Percentiles rank a stretch among this genome's conserved stretches.
phyloP scores from a whole-genome alignment of 345 rosid species.

The Euclidium syriacum region DNA sequence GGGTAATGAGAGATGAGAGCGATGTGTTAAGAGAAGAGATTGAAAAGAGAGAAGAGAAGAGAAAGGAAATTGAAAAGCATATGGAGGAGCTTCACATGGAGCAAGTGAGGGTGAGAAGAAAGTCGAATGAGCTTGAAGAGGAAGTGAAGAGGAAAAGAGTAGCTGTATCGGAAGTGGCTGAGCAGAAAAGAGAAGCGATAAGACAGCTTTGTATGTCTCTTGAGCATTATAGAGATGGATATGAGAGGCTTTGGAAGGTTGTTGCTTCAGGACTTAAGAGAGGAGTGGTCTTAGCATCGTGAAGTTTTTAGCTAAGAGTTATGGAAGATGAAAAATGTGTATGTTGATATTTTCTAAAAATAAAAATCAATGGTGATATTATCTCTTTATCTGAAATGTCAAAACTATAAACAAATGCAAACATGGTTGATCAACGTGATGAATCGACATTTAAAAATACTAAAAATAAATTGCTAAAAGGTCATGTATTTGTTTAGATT shows the following conservation, averaged over 20 bases:
- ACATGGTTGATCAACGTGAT: no score
- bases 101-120: constrained; percentile 40
- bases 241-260: constrained; percentile 43
- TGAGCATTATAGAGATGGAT: constrained; percentile 55
- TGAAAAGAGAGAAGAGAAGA: constrained; percentile 32
- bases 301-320: constrained; percentile 5
- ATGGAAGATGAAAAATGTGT: constrained; percentile 3
- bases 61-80: constrained; percentile 44
- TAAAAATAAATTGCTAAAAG: no score
- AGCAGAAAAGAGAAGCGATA: constrained; percentile 68
- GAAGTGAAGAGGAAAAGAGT: constrained; percentile 46
- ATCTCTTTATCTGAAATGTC: background rate
- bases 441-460: no score
- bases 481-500: no score
- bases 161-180: constrained; percentile 45
- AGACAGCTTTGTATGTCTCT: constrained; percentile 66
- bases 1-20: constrained; percentile 39
- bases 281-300: constrained; percentile 7
- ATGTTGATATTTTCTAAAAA: background rate
- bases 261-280: constrained; percentile 30
- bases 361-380: constrained; percentile 1
- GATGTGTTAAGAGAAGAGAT: constrained; percentile 34
- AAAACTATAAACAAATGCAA: no score
- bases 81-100: constrained; percentile 45
- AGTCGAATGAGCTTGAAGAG: constrained; percentile 40